Evolutionary conservation across 2,329 filamentous ascomycete genomes (phyloP), one percentile per base, ranked within the genome.

Genomic region (Fusarium guadeloupense): DNA sequence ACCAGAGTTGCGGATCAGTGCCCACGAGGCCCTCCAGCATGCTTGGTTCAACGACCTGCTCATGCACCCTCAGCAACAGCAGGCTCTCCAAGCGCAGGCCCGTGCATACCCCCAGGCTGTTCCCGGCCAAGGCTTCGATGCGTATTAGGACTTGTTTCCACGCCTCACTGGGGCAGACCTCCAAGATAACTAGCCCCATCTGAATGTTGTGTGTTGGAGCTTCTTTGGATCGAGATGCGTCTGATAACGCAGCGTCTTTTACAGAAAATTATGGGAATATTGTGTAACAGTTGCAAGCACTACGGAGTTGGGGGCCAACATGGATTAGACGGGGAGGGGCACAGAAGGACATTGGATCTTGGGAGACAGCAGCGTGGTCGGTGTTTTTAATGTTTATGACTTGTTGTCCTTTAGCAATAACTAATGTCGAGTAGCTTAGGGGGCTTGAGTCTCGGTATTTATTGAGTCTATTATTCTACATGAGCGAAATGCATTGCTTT

Each of bases 1-100:
- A 26, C 95, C 95, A 0, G 95, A 99, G 77, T 87, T 96, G 77
- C 87, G 95, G 50, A 91, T 97, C 72, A 93, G 90, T 68, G 95
- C 95, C 3, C 83, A 89, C 45, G 92, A 96, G 62, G 93, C 95
- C 4, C 81, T 98, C 34, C 85, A 89, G 67, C 95, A 99, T 74
- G 91, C 90, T 0, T 99, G 95, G 95, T 99, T 99, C 79, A 85
- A 83, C 62, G 91, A 94, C 68, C 75, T 93, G 14, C 79, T 87
- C 13, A 81, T 86, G 69, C 81, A 83, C 55, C 81, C 85, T 53
- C 81, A 75, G 31, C 72, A 73, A 30, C 68, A 74, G 30, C 72
- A 79, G 51, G 72, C 73, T 26, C 67, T 80, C 61, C 79, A 81
- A 57, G 74, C 77, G 13, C 79, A 81, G 53, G 72, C 75, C 44